These are phyloP conservation scores for Vairimorpha ceranae DNA, from an alignment of 371 early-diverging fungal genomes.

Conservation along the genomic window DNA sequence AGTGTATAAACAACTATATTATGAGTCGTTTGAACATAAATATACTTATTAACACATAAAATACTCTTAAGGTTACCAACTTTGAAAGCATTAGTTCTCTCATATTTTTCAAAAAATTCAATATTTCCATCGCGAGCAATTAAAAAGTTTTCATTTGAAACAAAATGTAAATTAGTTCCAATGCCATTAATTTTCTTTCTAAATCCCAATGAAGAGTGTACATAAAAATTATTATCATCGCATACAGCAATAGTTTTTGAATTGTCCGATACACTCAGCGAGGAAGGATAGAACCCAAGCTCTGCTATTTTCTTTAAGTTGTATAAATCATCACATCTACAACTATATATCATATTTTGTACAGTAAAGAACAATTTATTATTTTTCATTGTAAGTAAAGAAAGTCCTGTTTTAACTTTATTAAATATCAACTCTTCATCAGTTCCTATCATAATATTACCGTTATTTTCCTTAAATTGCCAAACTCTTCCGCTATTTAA, in stretches of 20 bases:
- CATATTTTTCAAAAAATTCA: constrained; percentile 32
- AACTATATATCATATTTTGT: constrained; percentile 1
- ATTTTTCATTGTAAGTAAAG: constrained; percentile 11
- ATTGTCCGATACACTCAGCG: constrained; percentile 14
- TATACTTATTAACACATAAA: background rate
- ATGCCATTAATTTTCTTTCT: constrained; percentile 27
- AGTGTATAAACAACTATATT: constrained; percentile 3
- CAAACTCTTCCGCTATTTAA: constrained; percentile 52
- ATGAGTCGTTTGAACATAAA: background rate
- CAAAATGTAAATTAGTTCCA: constrained; percentile 40
- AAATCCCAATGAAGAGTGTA: constrained; percentile 46
- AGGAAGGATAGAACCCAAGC: constrained; percentile 17
- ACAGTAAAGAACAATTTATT: constrained; percentile 35
- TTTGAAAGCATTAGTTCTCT: constrained; percentile 4
- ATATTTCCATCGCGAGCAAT: constrained; percentile 18
- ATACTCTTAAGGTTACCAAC: constrained; percentile 26
- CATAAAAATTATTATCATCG: constrained; percentile 3
- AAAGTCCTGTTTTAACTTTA: constrained; percentile 3
- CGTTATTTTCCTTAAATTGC: constrained; percentile 36
- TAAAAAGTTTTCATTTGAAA: constrained; percentile 32
- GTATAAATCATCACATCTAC: constrained; percentile 10
- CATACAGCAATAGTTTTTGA: constrained; percentile 36
- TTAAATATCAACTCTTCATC: constrained; percentile 58
- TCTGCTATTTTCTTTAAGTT: constrained; percentile 16
- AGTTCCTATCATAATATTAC: constrained; percentile 48